A percentile compares a stretch with the other conserved stretches of the same genome.
phyloP scores from a whole-genome alignment of 2,329 filamentous ascomycete species.

The Clonostachys solani region DNA sequence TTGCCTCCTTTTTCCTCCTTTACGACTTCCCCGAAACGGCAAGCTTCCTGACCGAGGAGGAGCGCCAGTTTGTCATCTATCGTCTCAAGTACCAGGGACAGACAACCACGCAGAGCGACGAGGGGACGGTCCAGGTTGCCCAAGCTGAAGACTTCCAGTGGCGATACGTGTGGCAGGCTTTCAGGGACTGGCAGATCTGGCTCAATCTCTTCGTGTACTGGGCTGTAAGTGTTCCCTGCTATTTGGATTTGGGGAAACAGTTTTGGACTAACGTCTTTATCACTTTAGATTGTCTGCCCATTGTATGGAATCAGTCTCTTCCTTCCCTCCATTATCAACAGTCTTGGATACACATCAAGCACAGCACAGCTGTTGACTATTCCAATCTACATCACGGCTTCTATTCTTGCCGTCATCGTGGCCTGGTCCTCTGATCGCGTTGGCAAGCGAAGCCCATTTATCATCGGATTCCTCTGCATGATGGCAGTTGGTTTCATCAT shows the following conservation, averaged over 20 bases:
- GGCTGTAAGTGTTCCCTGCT: constrained; percentile 34
- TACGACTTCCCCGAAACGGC: constrained; percentile 81
- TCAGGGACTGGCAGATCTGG: constrained; percentile 79
- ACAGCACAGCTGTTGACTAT: constrained; percentile 64
- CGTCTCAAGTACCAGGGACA: constrained; percentile 63
- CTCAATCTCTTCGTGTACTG: constrained; percentile 58
- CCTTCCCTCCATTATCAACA: constrained; percentile 60
- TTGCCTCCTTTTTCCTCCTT: constrained; percentile 65
- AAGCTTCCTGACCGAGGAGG: constrained; percentile 65
- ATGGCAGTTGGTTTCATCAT: constrained; percentile 56
- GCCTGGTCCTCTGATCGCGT: constrained; percentile 52
- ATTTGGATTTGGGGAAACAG: too few species aligned
- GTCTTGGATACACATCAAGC: constrained; percentile 51
- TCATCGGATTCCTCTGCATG: constrained; percentile 46
- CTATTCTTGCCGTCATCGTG: constrained; percentile 48
- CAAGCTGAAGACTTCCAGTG: constrained; percentile 73
- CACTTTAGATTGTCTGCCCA: constrained; percentile 29
- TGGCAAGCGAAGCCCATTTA: constrained; percentile 49
- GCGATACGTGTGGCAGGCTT: constrained; percentile 66
- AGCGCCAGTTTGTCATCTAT: constrained; percentile 66
- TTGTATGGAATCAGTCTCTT: constrained; percentile 54
- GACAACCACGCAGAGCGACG: not conserved
- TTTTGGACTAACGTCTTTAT: too few species aligned
- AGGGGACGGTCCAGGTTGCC: constrained; percentile 32
- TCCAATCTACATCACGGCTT: constrained; percentile 56